Percentiles rank a stretch among this genome's conserved stretches.
Conservation (phyloP, 768 basidiomycete species). For the Mrakia blollopis region DNA sequence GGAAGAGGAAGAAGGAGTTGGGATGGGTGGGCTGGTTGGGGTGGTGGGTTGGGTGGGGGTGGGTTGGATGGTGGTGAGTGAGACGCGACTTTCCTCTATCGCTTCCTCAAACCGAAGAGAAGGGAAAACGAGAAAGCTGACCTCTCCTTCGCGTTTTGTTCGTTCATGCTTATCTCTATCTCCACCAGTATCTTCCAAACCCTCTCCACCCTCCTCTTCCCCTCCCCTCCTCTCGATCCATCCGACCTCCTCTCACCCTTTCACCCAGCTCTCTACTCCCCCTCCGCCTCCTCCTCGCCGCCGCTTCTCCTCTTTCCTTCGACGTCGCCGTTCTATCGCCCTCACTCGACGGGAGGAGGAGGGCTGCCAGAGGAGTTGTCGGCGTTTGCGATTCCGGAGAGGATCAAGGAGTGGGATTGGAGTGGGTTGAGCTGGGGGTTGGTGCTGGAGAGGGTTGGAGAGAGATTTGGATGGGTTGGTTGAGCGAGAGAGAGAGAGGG, state of each 20-base stretch:
- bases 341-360: neutral
- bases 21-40: neutral
- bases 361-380: neutral
- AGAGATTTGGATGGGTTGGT: neutral
- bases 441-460: neutral
- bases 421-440: neutral
- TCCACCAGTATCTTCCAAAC: neutral
- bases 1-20: neutral
- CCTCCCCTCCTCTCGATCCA: neutral
- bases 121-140: neutral
- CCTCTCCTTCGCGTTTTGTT: neutral
- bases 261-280: constrained; percentile 21
- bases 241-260: neutral
- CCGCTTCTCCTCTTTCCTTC: neutral
- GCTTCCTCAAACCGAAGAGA: too few relatives aligned
- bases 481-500: constrained; percentile 5
- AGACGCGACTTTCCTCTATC: neutral
- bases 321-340: neutral
- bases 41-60: neutral
- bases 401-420: neutral
- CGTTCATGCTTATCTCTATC: neutral
- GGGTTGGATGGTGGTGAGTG: constrained; percentile 7
- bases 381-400: constrained; percentile 13
- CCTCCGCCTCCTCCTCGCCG: neutral
- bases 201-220: neutral